Evolutionary conservation across 805 yeast species (phyloP), one percentile per base, ranked within the genome.

Genomic region (Grigorovia transvaalensis): DNA sequence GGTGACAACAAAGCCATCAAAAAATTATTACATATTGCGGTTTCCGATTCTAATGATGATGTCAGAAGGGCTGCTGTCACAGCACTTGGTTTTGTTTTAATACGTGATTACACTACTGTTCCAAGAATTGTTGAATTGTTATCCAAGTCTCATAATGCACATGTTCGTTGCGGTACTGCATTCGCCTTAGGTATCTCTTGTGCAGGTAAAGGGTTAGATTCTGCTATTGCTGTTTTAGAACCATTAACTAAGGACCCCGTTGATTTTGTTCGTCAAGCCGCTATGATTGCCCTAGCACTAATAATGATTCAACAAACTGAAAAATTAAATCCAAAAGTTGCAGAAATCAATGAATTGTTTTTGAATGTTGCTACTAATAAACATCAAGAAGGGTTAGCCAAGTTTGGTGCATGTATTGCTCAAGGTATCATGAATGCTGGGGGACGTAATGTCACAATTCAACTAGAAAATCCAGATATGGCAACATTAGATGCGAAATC

Each of bases 341-440:
- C 81, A 57, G 81, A 82, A 42, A 77, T 88, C 59, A 86, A 84
- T 63, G 85, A 86, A 62, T 76, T 78, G 47, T 81, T 85, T 57
- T 84, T 89, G 47, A 80, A 79, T 53, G 84, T 87, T n/a, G 79
- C 91, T 52, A 73, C 83, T 27, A 86, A 84, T 62, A 93, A 91
- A 70, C 95, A 88, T 61, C 97, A 91, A 70, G 99, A 91, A 70
- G 96, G 96, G 2, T 78, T 93, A 69, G 96, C 98, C 43, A 90
- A 89, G 72, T 93, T 91, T 71, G 99, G 99, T 66, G 97, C 98
- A 33, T 88, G 97, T 17, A 73, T 93, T 48, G 91, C 96, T 13
- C 97, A 91, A 73, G 99, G 99, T 69, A 91, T 93, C 57, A 83
- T 93, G 66, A 97, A 93, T 72, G 99, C 98, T 11, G 97, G 99